Evolutionary conservation across 495 filamentous ascomycete species (phyloP), one percentile per base, ranked within the genome.

Genomic region (Terfezia boudieri): DNA sequence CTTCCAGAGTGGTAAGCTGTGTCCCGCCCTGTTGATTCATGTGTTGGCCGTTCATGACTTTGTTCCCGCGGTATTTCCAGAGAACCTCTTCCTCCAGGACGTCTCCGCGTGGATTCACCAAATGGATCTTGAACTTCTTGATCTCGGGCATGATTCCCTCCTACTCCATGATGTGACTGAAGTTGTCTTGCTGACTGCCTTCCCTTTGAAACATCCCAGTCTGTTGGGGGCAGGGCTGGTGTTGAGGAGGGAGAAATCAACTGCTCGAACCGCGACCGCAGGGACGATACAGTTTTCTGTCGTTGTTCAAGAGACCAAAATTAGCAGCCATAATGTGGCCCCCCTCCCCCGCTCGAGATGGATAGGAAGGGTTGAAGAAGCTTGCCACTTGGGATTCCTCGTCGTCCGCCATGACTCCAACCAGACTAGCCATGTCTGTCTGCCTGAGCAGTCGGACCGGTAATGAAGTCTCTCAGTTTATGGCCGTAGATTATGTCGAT

Each of bases 241-340:
- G 71, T 43, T 59, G 60, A 59, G 58, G 69, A 76, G 53, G 71
- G 63, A 59, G 76, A 76, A 38, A 80, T 75, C 66, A 94, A 79
- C 55, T 82, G 82, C 72, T 98, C 90, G 63, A 98, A 98, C 64
- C 89, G 82, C 46, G 87, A 90, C 50, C 85, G 76, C 36, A 96
- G 72, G 49, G 89, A 93, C 46, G 90, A 98, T 26, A 98, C 90
- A 0, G 90, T 46, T 14, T 46, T 46, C 41, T 46, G 17, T 46
- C 41, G 26, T 32, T 4, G 17, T 0, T 46, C 41, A 20, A 14
- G 14, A 8, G 20, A 8, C 14, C 41, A 46, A 14, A 14, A 20
- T 46, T 46, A 46, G 41, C 41, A 46, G 41, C 41, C 41, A 46
- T 46, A 20, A 5, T 14, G 17, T 20, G n/a, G 41, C 41, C 41